Evolutionary conservation across 805 yeast species (phyloP).

Genomic region (Suhomyces sp.): DNA sequence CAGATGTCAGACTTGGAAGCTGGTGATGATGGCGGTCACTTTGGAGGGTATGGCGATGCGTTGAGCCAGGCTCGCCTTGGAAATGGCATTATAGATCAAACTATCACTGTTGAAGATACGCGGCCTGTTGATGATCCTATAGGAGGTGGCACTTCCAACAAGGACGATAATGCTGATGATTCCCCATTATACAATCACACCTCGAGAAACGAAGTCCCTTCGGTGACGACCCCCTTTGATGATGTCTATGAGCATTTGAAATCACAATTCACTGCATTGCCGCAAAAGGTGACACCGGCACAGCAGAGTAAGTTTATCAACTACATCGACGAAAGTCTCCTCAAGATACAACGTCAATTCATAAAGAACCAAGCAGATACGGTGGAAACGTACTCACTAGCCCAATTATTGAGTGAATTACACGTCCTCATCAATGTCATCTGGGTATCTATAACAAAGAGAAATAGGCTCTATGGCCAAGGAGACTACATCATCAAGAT

Average conservation of each 20-base stretch:
- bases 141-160: too few species aligned
- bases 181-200: not conserved
- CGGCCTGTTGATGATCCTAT: too few species aligned
- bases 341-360: conserved; percentile 56
- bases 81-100: too few species aligned
- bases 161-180: not conserved
- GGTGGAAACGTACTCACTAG: conserved; percentile 21
- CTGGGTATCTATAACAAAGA: conserved; percentile 54
- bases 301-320: conserved; percentile 59
- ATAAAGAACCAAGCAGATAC: conserved; percentile 39
- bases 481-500: conserved; percentile 59
- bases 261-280: conserved; percentile 12
- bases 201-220: conserved; percentile 1
- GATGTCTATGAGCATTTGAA: conserved; percentile 19
- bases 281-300: conserved; percentile 11
- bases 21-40: too few species aligned
- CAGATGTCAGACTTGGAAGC: too few species aligned
- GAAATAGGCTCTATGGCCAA: conserved; percentile 51
- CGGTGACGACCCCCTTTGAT: conserved; percentile 31
- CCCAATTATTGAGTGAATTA: conserved; percentile 44
- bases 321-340: conserved; percentile 54
- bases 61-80: too few species aligned
- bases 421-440: conserved; percentile 51
- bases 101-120: too few species aligned
- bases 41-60: too few species aligned